Conservation (phyloP, 2,329 filamentous ascomycete species). For the Metarhizium brunneum region DNA sequence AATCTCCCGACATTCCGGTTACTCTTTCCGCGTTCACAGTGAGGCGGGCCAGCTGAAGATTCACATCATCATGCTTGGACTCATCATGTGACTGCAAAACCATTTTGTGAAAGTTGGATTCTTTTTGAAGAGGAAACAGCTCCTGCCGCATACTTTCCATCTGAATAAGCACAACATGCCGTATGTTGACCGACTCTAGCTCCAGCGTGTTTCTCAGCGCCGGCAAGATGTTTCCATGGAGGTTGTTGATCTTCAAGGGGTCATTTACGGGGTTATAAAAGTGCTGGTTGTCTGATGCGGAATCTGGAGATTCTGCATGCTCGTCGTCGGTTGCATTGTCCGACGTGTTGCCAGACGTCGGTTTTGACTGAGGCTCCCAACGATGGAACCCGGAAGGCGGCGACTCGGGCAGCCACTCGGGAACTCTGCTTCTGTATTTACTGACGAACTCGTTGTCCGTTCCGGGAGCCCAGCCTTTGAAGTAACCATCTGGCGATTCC, state of each 20-base stretch:
- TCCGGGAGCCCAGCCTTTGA: neutral
- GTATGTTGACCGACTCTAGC: conserved; percentile 29
- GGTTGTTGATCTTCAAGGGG: conserved; percentile 29
- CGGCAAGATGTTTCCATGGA: conserved; percentile 21
- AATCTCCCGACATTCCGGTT: conserved; percentile 12
- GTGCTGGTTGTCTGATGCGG: neutral
- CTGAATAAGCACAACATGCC: conserved; percentile 31
- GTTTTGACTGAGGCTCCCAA: neutral
- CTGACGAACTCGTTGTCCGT: neutral
- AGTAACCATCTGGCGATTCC: neutral
- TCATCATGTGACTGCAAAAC: conserved; percentile 22
- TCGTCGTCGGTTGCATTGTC: neutral
- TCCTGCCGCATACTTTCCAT: conserved; percentile 35
- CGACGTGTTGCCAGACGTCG: neutral
- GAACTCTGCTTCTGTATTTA: neutral
- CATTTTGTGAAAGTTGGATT: conserved; percentile 26
- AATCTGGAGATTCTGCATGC: neutral
- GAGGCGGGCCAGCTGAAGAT: conserved; percentile 16
- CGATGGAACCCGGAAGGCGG: neutral
- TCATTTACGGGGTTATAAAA: conserved; percentile 25
- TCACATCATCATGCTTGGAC: conserved; percentile 21
- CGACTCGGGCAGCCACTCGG: neutral
- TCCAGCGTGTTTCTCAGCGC: conserved; percentile 11
- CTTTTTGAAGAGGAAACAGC: conserved; percentile 33
- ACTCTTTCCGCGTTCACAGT: conserved; percentile 22